A percentile compares a stretch with the other conserved stretches of the same genome.
Conservation (phyloP, 495 filamentous ascomycete genomes). For the Podospora sp. region DNA sequence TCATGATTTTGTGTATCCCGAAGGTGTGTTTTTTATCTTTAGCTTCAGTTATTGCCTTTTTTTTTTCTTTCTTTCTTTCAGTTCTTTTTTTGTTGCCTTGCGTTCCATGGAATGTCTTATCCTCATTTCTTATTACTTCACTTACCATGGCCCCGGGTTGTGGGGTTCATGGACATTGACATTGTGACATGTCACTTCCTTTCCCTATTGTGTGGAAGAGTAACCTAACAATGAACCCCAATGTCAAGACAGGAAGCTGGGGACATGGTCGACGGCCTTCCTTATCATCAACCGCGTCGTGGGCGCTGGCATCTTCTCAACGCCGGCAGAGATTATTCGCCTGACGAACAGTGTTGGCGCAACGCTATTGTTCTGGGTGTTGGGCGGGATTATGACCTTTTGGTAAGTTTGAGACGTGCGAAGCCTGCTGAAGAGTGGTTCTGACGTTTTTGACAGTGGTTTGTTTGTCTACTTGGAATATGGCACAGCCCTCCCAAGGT, state of each 20-base stretch:
- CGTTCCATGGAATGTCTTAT: too few relatives aligned
- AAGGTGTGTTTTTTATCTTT: constrained; percentile 32
- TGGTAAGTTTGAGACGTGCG: constrained; percentile 11
- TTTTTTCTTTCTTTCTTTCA: too few relatives aligned
- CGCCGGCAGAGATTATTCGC: constrained; percentile 23
- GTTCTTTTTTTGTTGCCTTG: too few relatives aligned
- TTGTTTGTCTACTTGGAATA: constrained; percentile 43
- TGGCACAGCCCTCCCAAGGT: constrained; percentile 38
- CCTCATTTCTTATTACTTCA: too few relatives aligned
- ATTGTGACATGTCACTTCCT: too few relatives aligned
- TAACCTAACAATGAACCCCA: too few relatives aligned
- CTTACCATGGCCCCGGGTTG: too few relatives aligned
- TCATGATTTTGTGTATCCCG: constrained; percentile 42
- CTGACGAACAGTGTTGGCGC: constrained; percentile 25
- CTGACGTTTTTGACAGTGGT: constrained; percentile 25
- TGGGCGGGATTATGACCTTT: constrained; percentile 30
- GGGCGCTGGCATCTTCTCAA: constrained; percentile 28
- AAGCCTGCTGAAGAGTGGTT: background rate
- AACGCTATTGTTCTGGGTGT: constrained; percentile 25
- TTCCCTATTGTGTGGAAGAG: too few relatives aligned
- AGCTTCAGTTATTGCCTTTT: too few relatives aligned
- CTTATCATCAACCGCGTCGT: constrained; percentile 32
- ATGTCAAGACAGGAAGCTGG: constrained; percentile 26
- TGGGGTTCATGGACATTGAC: too few relatives aligned
- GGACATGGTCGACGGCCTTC: constrained; percentile 28